Percentiles rank a stretch among this genome's conserved stretches.
Conservation (phyloP, 768 basidiomycete genomes). For the Mycena alexandri region DNA sequence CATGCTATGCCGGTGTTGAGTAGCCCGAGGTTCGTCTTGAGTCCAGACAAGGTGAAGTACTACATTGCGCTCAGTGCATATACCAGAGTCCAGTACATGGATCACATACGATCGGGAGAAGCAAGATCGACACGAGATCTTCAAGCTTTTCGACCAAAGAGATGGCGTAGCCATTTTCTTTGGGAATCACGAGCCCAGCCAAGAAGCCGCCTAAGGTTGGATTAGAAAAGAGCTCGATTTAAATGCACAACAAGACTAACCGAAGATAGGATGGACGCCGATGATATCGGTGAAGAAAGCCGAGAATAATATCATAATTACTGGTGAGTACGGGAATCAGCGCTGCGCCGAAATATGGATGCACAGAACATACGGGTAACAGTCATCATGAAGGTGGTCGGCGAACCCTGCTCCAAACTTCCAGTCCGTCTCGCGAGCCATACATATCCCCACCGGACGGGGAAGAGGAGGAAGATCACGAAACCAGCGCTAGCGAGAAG, state of each 20-base stretch:
- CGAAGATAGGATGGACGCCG: conserved; percentile 80
- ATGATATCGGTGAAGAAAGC: conserved; percentile 92
- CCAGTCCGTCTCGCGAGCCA: conserved; percentile 80
- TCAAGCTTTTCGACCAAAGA: conserved; percentile 87
- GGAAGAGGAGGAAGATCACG: conserved; percentile 73
- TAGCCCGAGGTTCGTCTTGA: conserved; percentile 84
- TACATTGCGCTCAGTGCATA: too few species aligned
- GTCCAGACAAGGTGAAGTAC: conserved; percentile 87
- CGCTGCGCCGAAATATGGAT: neutral
- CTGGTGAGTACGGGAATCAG: neutral
- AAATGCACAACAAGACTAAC: conserved; percentile 52
- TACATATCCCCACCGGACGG: conserved; percentile 71
- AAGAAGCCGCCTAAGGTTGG: conserved; percentile 91
- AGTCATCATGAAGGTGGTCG: conserved; percentile 83
- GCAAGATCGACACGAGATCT: conserved; percentile 83
- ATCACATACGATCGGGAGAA: conserved; percentile 85
- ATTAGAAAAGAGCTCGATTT: too few species aligned
- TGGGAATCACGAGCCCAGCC: conserved; percentile 88
- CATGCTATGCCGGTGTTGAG: conserved; percentile 83
- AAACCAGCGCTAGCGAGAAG: conserved; percentile 76
- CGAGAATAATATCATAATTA: conserved; percentile 79
- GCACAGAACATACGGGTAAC: conserved; percentile 46
- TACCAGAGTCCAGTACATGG: too few species aligned
- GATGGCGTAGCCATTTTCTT: conserved; percentile 85
- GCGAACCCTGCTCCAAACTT: conserved; percentile 77